Evolutionary conservation across 257 asterid species (phyloP).

Genomic region (Eucommia ulmoides): DNA sequence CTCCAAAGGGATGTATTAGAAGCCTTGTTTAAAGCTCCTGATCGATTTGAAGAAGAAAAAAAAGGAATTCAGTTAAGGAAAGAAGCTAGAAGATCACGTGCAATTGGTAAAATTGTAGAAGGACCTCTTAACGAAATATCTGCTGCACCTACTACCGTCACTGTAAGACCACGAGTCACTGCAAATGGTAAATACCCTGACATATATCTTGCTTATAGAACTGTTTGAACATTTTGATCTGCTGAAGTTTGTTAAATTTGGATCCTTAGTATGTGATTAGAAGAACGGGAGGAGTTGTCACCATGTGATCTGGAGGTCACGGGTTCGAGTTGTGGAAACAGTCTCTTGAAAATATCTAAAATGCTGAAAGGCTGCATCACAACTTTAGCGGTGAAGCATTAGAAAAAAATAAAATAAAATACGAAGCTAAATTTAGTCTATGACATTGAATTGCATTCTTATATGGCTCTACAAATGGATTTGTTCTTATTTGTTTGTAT

Average conservation of each 20-base stretch:
- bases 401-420: too few relatives aligned
- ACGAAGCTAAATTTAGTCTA: too few relatives aligned
- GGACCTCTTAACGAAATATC: conserved; percentile 34
- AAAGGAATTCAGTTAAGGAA: conserved; percentile 9
- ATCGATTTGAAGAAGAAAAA: conserved; percentile 23
- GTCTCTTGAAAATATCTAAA: background rate
- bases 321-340: too few relatives aligned
- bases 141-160: conserved; percentile 36
- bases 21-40: conserved; percentile 34
- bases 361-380: background rate
- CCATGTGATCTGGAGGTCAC: too few relatives aligned
- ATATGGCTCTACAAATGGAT: background rate
- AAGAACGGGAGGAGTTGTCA: background rate
- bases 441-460: background rate
- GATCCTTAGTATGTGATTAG: background rate
- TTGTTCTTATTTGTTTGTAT: background rate
- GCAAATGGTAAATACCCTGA: conserved; percentile 27
- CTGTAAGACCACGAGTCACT: conserved; percentile 26
- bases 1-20: conserved; percentile 38
- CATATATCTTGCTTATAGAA: background rate
- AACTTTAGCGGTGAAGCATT: too few relatives aligned
- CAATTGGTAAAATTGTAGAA: conserved; percentile 26
- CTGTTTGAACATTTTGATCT: background rate
- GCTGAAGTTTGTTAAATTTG: conserved; percentile 3
- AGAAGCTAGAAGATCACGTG: conserved; percentile 13